Percentiles rank a stretch among this genome's conserved stretches.
Conservation (phyloP, 192 early-diverging fungal genomes). For the Backusella morwellensis region DNA sequence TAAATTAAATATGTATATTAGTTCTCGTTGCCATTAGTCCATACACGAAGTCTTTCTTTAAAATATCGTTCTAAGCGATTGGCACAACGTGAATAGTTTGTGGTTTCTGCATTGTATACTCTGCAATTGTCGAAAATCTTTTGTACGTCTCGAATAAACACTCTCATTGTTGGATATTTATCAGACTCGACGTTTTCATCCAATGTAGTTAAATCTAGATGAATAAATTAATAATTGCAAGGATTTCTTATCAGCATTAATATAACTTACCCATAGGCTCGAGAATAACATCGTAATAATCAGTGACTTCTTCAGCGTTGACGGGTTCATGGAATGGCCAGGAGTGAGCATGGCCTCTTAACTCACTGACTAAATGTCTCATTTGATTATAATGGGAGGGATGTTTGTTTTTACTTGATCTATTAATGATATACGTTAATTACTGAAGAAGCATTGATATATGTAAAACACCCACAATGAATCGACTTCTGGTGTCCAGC, state of each 20-base stretch:
- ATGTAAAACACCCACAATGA: slow-evolving; percentile 28
- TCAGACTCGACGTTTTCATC: slow-evolving; percentile 82
- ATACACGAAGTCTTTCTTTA: slow-evolving; percentile 62
- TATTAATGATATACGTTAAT: background rate
- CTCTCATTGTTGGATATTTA: slow-evolving; percentile 76
- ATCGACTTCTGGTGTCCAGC: slow-evolving; percentile 93
- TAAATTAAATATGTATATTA: background rate
- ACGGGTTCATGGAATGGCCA: slow-evolving; percentile 98
- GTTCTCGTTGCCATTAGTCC: slow-evolving; percentile 6
- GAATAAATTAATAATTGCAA: background rate
- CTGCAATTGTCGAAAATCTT: slow-evolving; percentile 95
- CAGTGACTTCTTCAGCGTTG: slow-evolving; percentile 79
- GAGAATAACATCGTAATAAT: slow-evolving; percentile 95
- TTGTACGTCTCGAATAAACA: slow-evolving; percentile 80
- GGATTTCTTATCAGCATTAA: background rate
- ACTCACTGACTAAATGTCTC: slow-evolving; percentile 72
- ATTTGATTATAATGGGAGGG: slow-evolving; percentile 64
- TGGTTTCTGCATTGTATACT: slow-evolving; percentile 87
- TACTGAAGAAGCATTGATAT: background rate
- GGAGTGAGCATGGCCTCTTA: slow-evolving; percentile 71
- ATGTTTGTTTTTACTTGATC: slow-evolving; percentile 44
- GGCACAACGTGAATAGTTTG: slow-evolving; percentile 81
- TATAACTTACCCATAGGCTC: slow-evolving; percentile 88
- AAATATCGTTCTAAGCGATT: slow-evolving; percentile 76
- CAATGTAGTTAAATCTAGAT: slow-evolving; percentile 75